phyloP scores from a whole-genome alignment of 2,329 filamentous ascomycete genomes.

The Chaetoscypha palmicola region DNA sequence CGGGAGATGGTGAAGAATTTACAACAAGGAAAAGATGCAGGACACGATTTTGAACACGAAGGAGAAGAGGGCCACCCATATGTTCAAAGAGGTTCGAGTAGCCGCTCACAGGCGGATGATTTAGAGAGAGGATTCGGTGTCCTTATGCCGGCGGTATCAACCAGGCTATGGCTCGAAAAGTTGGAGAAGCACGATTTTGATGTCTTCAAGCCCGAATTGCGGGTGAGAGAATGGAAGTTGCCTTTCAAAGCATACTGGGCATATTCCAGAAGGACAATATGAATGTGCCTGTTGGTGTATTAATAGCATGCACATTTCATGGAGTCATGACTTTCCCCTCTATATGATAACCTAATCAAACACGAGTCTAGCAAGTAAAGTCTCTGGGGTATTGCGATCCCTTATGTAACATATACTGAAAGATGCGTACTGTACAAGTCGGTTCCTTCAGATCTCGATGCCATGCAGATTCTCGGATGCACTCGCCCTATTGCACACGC shows the following conservation, averaged over 20 bases:
- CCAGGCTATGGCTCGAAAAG: slow-evolving; percentile 68
- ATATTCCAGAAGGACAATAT: slow-evolving; percentile 47
- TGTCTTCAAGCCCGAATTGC: slow-evolving; percentile 57
- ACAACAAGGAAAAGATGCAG: slow-evolving; percentile 63
- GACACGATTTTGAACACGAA: slow-evolving; percentile 84
- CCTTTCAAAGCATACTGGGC: slow-evolving; percentile 69
- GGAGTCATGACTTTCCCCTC: too few species aligned
- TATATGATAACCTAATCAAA: too few species aligned
- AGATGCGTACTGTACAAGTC: too few species aligned
- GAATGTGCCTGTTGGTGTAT: slow-evolving; percentile 3
- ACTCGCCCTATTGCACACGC: too few species aligned
- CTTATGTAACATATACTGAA: too few species aligned
- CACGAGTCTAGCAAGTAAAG: too few species aligned
- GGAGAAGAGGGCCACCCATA: slow-evolving; percentile 64
- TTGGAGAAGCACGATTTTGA: slow-evolving; percentile 82
- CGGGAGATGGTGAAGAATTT: slow-evolving; percentile 84
- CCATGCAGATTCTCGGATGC: too few species aligned
- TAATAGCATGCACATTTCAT: not conserved
- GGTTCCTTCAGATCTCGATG: too few species aligned
- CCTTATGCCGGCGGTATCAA: slow-evolving; percentile 71
- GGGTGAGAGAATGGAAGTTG: slow-evolving; percentile 71
- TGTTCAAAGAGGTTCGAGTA: slow-evolving; percentile 29
- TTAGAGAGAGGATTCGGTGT: slow-evolving; percentile 68
- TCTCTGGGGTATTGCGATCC: too few species aligned
- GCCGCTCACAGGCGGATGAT: slow-evolving; percentile 40